Evolutionary conservation across 2,329 filamentous ascomycete species (phyloP), one percentile per base, ranked within the genome.

Genomic region (Colletotrichum orchidophilum): DNA sequence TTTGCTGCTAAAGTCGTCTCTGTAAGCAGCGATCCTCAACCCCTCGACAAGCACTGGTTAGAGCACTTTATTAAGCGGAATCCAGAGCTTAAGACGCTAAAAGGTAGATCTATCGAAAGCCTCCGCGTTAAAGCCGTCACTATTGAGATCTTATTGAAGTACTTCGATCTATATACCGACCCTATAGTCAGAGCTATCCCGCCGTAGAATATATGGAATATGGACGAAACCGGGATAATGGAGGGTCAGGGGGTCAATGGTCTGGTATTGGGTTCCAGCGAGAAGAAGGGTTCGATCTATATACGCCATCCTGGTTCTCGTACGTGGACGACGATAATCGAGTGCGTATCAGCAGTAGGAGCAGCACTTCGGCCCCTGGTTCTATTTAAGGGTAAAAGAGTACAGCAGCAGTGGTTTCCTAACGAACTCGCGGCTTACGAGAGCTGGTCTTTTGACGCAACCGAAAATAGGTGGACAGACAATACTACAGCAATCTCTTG

Each of bases 141-240:
- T 6, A 2, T 5, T 21, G 24, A 52, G 8, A 52, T 24, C 5
- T 21, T 52, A 7, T 2, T 5, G 6, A 6, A 7, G 21, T 52
- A 52, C 11, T 52, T 52, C 13, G 26, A 52, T 2, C 21, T 52
- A 11, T 64, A 54, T 35, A 64, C 13, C 24, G 21, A 27, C 21
- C 24, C 13, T 35, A 55, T 54, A 26, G 42, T 64, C 24, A 35
- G 39, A 2, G 15, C 5, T 21, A 64, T 64, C 18, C 11, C n/a
- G 27, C 33, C 27, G 26, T 33, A 53, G 26, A 35, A 64, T 55
- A 64, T 64, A 31, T 64, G 42, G 29, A 64, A 64, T 64, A 64
- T 64, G 55, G 18, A 64, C 42, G 55, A 64, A 39, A 64, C 50
- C 39, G 55, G 50, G 11, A 27, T 52, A 52, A 52, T 52, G 26